Base-by-base conservation (phyloP, 2,329 filamentous ascomycete species). In the Colletotrichum cuscutae region DNA sequence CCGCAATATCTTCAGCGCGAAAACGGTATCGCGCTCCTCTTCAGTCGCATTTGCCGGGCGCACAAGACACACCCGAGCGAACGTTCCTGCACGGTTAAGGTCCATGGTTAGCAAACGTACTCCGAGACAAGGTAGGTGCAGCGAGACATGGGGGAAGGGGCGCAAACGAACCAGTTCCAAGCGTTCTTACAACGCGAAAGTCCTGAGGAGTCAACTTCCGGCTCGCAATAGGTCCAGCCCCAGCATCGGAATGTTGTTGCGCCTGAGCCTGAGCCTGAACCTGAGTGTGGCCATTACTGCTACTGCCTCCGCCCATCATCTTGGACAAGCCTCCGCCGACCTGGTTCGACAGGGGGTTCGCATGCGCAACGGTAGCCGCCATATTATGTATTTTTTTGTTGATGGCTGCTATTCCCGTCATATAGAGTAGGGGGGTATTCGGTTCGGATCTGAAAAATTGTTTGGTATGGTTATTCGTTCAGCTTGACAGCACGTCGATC, bases 31-130 rank as follows among this genome's bases (percentile, higher is more conserved):
- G 74, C 86, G 85, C 77, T 92, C 89, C 49, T 84, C 84, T 26
- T 88, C 80, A 54, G 82, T 79, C 54, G 86, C 85, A 76, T 87
- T 86, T 54, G 89, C 87, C 49, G 94, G 89, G 72, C 90, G 90
- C 64, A 94, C 93, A 73, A 96, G 89, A 86, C 93, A 95, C 58
- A 97, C 94, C 75, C 94, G 89, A 76, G 94, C 94, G 85, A 97
- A 97, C 13, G 93, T 95, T 75, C 93, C 92, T 92, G 80, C 77
- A 67, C 19, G 68, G 52, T 56, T 71, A 26, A n/a, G 24, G n/a
- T 13, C 30, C 37, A 32, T 26, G 13, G 35, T 73, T 54, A 74
- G 61, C 61, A 76, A 66, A 61, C 56, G 32, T 49, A 53, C 57
- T 49, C 65, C 62, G 68, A 46, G 59, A 54, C 52, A 52, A 62